Percentiles rank a stretch among this genome's conserved stretches.
These are phyloP conservation scores for Trypanosoma scelopori DNA, from an alignment of 208 protist species.

Conservation along the genomic window DNA sequence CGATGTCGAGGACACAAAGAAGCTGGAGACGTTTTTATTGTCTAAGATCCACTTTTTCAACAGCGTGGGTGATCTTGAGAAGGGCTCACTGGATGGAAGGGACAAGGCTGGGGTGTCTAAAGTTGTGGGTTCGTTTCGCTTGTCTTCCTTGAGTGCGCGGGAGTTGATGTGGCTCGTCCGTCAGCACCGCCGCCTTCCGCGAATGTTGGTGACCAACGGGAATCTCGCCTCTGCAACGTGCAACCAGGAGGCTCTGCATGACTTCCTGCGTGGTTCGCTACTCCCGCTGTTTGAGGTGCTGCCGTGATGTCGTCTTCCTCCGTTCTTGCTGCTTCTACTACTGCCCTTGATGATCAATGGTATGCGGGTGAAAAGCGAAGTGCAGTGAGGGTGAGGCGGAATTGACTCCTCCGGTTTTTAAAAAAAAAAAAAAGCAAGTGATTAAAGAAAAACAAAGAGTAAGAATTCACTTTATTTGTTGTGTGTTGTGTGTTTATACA, in stretches of 20 bases:
- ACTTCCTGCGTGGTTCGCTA: slow-evolving; percentile 38
- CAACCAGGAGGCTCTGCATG: slow-evolving; percentile 22
- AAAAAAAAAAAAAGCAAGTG: no score
- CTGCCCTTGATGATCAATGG: slow-evolving; percentile 18
- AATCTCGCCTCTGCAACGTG: slow-evolving; percentile 32
- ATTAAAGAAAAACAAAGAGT: no score
- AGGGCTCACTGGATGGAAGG: slow-evolving; percentile 6
- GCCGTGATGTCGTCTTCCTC: slow-evolving; percentile 23
- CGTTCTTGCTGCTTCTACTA: slow-evolving; percentile 1
- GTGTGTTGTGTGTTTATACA: no score
- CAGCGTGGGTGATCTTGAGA: not conserved
- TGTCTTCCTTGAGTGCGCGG: slow-evolving; percentile 30
- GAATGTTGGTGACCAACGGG: slow-evolving; percentile 48
- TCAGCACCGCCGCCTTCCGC: slow-evolving; percentile 40
- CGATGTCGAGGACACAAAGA: slow-evolving; percentile 34
- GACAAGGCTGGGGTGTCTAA: slow-evolving; percentile 21
- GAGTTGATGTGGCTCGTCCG: slow-evolving; percentile 76
- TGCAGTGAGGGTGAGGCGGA: no score
- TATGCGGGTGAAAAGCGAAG: no score
- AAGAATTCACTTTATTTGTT: no score
- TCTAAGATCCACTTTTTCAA: slow-evolving; percentile 45
- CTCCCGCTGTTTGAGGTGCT: slow-evolving; percentile 40
- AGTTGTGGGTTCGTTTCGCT: slow-evolving; percentile 38
- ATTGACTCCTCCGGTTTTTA: no score
- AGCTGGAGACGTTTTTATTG: slow-evolving; percentile 73